A percentile compares a stretch with the other conserved stretches of the same genome.
Evolutionary conservation across 208 protist genomes (phyloP).

Genomic region (Naegleria gruberi): DNA sequence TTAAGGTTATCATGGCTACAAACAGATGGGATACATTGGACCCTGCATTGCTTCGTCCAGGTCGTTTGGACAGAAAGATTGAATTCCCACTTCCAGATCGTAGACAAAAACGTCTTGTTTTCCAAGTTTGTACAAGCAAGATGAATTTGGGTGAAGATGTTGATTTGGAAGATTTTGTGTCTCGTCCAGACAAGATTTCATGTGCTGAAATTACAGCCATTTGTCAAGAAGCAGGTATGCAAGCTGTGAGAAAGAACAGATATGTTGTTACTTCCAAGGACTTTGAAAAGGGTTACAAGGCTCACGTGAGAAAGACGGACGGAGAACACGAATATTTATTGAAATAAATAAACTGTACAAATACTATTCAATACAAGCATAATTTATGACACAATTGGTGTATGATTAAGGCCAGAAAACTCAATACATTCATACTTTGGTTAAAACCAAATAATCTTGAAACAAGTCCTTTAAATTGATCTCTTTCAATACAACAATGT

Average conservation of each 20-base stretch:
- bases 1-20: slow-evolving; percentile 99
- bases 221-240: slow-evolving; percentile 96
- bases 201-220: slow-evolving; percentile 98
- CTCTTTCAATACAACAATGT: no score
- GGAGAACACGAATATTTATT: neutral
- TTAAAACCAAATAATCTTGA: no score
- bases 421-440: no score
- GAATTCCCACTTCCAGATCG: slow-evolving; percentile 97
- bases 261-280: slow-evolving; percentile 98
- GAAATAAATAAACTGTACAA: no score
- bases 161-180: slow-evolving; percentile 92
- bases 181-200: slow-evolving; percentile 93
- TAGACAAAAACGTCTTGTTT: slow-evolving; percentile 97
- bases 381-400: no score
- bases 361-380: no score
- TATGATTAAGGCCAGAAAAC: no score
- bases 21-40: slow-evolving; percentile 99
- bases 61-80: slow-evolving; percentile 90
- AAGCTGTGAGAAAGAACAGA: slow-evolving; percentile 98
- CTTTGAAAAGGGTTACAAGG: slow-evolving; percentile 96
- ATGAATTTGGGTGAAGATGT: slow-evolving; percentile 69
- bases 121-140: slow-evolving; percentile 59
- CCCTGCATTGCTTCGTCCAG: slow-evolving; percentile 95
- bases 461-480: no score
- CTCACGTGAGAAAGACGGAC: slow-evolving; percentile 37